Conservation (phyloP, 495 filamentous ascomycete genomes). For the Podospora tetraspora region DNA sequence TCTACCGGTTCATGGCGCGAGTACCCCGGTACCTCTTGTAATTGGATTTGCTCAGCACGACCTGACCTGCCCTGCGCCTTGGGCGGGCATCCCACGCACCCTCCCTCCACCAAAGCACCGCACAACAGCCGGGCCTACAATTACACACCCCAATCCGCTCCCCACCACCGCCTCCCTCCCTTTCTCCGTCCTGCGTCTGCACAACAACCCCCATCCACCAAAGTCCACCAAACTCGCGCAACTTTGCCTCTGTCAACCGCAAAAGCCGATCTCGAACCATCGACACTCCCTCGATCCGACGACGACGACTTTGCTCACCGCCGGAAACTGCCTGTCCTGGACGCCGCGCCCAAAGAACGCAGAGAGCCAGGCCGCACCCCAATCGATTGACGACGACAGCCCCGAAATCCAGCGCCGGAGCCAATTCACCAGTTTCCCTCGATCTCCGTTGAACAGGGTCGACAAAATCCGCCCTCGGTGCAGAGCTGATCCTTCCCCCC, state of each 20-base stretch:
- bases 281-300: not conserved
- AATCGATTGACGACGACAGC: not conserved
- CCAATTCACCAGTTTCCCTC: not conserved
- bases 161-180: conserved; percentile 29
- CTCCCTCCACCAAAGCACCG: conserved; percentile 11
- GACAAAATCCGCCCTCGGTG: conserved; percentile 22
- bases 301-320: not conserved
- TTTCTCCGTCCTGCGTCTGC: conserved; percentile 16
- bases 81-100: conserved; percentile 22
- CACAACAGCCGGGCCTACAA: conserved; percentile 24
- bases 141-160: conserved; percentile 34
- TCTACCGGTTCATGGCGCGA: conserved; percentile 25
- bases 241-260: not conserved
- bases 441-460: not conserved
- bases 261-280: not conserved
- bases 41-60: conserved; percentile 25
- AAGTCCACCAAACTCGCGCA: conserved; percentile 5
- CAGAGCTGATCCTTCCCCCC: conserved; percentile 26
- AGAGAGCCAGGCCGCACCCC: not conserved
- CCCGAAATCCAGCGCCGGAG: not conserved
- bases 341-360: not conserved
- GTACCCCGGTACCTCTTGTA: conserved; percentile 22
- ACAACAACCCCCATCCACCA: conserved; percentile 17
- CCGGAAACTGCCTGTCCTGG: not conserved
- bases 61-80: conserved; percentile 11